phyloP scores from a whole-genome alignment of 1,284 basidiomycete species.

The Filobasidium uniguttulatum region DNA sequence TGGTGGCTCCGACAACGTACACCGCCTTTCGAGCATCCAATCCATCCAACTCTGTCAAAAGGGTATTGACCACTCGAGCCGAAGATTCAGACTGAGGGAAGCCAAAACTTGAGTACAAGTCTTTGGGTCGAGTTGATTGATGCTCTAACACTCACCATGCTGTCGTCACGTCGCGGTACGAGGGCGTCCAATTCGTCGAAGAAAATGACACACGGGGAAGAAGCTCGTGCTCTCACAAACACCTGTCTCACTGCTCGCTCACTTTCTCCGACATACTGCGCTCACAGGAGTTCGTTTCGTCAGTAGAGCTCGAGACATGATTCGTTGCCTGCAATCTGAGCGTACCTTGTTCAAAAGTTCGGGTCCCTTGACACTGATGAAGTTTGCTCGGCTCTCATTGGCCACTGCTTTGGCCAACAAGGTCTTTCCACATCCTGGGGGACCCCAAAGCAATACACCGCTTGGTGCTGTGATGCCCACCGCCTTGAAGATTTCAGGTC shows the following conservation, averaged over 20 bases:
- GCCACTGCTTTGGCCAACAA: constrained; percentile 91
- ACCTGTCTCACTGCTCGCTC: constrained; percentile 90
- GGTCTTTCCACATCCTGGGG: constrained; percentile 95
- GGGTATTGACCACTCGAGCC: constrained; percentile 91
- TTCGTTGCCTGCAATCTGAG: background rate
- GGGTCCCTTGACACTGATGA: constrained; percentile 94
- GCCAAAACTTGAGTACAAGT: background rate
- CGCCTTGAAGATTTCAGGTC: constrained; percentile 73
- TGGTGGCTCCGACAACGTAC: constrained; percentile 93
- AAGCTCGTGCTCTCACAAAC: constrained; percentile 95
- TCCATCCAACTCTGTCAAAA: constrained; percentile 90
- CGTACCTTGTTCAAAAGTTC: constrained; percentile 86
- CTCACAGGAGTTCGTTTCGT: background rate
- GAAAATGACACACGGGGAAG: constrained; percentile 97
- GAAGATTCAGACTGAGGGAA: constrained; percentile 78
- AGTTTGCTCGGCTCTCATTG: constrained; percentile 85
- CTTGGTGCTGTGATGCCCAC: constrained; percentile 78
- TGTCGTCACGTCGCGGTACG: constrained; percentile 85
- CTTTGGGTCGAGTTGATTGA: too few species aligned
- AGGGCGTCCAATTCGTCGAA: constrained; percentile 97
- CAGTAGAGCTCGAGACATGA: background rate
- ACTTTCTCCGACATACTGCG: constrained; percentile 90
- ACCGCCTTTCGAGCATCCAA: constrained; percentile 79
- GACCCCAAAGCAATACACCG: constrained; percentile 95
- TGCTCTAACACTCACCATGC: constrained; percentile 50